Conservation (phyloP, 2,329 filamentous ascomycete genomes). For the Sarocladiaceae sp. region DNA sequence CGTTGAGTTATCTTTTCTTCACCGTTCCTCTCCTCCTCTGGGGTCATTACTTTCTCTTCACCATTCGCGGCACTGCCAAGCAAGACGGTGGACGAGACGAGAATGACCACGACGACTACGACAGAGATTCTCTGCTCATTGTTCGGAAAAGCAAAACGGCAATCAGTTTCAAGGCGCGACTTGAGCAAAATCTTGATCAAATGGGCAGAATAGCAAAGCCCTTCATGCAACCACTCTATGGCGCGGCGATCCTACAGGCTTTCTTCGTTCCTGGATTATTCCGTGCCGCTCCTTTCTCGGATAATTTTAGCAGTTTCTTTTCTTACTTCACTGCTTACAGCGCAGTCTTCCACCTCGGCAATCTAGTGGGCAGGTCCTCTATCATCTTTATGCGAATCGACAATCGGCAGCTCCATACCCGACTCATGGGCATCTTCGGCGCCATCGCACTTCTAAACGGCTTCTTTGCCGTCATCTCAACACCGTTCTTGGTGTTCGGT, state of each 20-base stretch:
- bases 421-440: constrained; percentile 10
- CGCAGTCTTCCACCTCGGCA: constrained; percentile 24
- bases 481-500: constrained; percentile 19
- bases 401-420: constrained; percentile 12
- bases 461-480: constrained; percentile 19
- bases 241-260: constrained; percentile 19
- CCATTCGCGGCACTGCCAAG: neutral
- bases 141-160: constrained; percentile 14
- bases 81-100: constrained; percentile 14
- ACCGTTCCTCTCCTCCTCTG: constrained; percentile 22
- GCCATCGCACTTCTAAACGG: constrained; percentile 13
- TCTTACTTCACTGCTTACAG: constrained; percentile 23
- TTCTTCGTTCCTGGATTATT: constrained; percentile 23
- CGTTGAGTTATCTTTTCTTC: constrained; percentile 22
- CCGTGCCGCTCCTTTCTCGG: constrained; percentile 21
- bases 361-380: constrained; percentile 20
- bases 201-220: constrained; percentile 15
- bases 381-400: constrained; percentile 16
- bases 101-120: constrained; percentile 15
- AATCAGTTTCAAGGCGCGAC: constrained; percentile 13
- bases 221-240: constrained; percentile 23
- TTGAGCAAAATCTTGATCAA: constrained; percentile 15
- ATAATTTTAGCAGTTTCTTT: constrained; percentile 21
- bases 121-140: constrained; percentile 31
- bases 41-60: constrained; percentile 24